Evolutionary conservation across 2,329 filamentous ascomycete species (phyloP).

Genomic region (Calonectria fujianensis): DNA sequence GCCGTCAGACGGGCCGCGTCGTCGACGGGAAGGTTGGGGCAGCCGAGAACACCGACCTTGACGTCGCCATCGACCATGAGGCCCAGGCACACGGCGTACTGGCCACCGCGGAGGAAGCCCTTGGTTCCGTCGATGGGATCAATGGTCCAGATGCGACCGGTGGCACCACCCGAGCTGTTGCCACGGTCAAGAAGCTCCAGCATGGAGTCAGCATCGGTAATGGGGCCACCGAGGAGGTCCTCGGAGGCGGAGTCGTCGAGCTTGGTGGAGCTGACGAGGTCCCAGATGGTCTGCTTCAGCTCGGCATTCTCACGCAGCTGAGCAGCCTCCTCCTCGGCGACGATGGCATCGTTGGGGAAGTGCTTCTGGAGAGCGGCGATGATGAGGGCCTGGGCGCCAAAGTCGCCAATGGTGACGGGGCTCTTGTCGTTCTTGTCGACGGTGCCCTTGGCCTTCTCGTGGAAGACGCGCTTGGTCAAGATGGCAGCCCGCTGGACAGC

Average conservation of each 20-base stretch:
- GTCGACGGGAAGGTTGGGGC: constrained; percentile 94
- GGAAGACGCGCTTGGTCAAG: constrained; percentile 73
- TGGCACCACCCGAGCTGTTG: constrained; percentile 81
- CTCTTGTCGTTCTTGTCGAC: constrained; percentile 94
- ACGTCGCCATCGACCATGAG: constrained; percentile 95
- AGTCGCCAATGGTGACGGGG: constrained; percentile 98
- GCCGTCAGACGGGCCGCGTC: constrained; percentile 77
- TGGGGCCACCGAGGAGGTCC: constrained; percentile 81
- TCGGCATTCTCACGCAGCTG: constrained; percentile 82
- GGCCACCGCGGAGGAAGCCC: constrained; percentile 95
- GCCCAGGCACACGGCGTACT: constrained; percentile 96
- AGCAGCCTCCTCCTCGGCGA: constrained; percentile 95
- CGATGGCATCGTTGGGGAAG: constrained; percentile 93
- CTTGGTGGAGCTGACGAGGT: constrained; percentile 83
- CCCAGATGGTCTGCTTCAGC: constrained; percentile 85
- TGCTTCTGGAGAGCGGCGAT: constrained; percentile 91
- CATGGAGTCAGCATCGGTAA: constrained; percentile 79
- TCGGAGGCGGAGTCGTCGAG: constrained; percentile 76
- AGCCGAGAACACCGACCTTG: constrained; percentile 94
- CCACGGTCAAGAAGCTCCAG: constrained; percentile 80
- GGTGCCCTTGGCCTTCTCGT: constrained; percentile 95
- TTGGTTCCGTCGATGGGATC: constrained; percentile 99
- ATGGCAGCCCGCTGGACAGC: constrained; percentile 86
- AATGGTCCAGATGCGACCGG: constrained; percentile 93
- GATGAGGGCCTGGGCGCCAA: constrained; percentile 97